phyloP scores from a whole-genome alignment of 140 eudicot genomes.

The Anethum foeniculum region DNA sequence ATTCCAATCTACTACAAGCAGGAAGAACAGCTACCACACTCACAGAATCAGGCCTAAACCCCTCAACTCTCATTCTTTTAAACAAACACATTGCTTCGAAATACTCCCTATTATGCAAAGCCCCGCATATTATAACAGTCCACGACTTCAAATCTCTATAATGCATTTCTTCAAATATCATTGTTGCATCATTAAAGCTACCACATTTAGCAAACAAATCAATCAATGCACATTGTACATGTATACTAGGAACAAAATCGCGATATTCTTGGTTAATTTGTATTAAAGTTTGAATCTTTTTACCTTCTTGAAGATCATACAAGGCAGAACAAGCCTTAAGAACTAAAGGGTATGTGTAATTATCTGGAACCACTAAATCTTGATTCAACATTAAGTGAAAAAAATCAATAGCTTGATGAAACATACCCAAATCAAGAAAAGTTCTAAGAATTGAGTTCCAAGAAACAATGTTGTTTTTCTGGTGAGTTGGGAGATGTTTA shows the following conservation, averaged over 20 bases:
- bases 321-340: constrained; percentile 27
- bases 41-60: constrained; percentile 15
- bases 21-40: constrained; percentile 23
- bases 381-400: constrained; percentile 12
- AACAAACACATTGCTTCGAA: constrained; percentile 18
- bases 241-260: constrained; percentile 9
- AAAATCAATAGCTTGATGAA: constrained; percentile 15
- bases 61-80: constrained; percentile 18
- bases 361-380: constrained; percentile 18
- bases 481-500: constrained; percentile 7
- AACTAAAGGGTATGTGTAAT: constrained; percentile 20
- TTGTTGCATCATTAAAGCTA: constrained; percentile 20
- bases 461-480: constrained; percentile 3
- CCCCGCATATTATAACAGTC: constrained; percentile 27
- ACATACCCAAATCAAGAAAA: constrained; percentile 12
- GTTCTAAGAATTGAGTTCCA: constrained; percentile 20
- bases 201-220: constrained; percentile 34
- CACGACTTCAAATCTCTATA: constrained; percentile 19
- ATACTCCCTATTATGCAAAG: constrained; percentile 13
- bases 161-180: constrained; percentile 23
- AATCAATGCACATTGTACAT: constrained; percentile 20
- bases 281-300: constrained; percentile 20
- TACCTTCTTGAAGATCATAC: constrained; percentile 18
- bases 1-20: constrained; percentile 19
- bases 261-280: neutral